Evolutionary conservation across 441 rosid genomes (phyloP).

Genomic region (Erodium trifolium): DNA sequence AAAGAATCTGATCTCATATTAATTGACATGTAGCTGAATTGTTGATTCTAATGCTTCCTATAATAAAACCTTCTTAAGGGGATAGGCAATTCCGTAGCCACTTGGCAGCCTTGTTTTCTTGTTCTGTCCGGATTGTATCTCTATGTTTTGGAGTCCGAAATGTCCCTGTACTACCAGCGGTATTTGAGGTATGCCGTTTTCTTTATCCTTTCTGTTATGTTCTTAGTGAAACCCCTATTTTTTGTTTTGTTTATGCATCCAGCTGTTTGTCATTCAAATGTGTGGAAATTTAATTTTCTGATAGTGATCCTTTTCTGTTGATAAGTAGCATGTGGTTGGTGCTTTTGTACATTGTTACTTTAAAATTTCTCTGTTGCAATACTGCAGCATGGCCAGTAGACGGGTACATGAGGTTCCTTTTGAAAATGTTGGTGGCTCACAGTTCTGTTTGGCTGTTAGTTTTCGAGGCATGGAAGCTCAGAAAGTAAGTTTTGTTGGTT

Average conservation of each 20-base stretch:
- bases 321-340: background rate
- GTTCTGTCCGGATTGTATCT: slow-evolving; percentile 80
- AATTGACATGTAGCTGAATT: slow-evolving; percentile 14
- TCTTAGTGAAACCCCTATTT: background rate
- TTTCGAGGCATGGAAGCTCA: slow-evolving; percentile 67
- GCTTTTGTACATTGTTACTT: background rate
- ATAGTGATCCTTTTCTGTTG: slow-evolving; percentile 1
- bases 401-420: slow-evolving; percentile 84
- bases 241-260: slow-evolving; percentile 6
- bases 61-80: slow-evolving; percentile 47
- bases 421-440: slow-evolving; percentile 82
- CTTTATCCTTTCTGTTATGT: slow-evolving; percentile 11
- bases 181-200: slow-evolving; percentile 62
- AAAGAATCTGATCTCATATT: slow-evolving; percentile 20
- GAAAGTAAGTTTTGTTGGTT: slow-evolving; percentile 44
- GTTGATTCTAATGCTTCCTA: slow-evolving; percentile 1
- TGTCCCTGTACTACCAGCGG: slow-evolving; percentile 72
- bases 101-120: slow-evolving; percentile 93
- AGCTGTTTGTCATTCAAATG: background rate
- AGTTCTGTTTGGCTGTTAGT: slow-evolving; percentile 73
- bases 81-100: slow-evolving; percentile 86
- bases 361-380: slow-evolving; percentile 14
- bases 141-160: slow-evolving; percentile 76
- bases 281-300: background rate
- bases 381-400: slow-evolving; percentile 90